A percentile compares a stretch with the other conserved stretches of the same genome.
phyloP scores from a whole-genome alignment of 1,139 yeast genomes.

The Nakaseomyces sp. region DNA sequence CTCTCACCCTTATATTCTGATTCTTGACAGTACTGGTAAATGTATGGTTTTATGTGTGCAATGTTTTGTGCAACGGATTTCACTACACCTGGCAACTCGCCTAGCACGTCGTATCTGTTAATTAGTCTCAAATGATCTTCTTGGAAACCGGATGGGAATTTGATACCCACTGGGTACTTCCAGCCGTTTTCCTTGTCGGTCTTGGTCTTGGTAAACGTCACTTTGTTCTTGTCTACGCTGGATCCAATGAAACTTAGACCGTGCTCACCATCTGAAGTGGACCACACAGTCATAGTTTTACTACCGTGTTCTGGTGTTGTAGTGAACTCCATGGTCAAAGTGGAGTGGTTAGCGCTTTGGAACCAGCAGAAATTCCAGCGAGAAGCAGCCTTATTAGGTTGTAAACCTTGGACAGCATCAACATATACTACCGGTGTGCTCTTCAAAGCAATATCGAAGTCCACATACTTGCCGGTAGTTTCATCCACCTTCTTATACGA shows the following conservation, averaged over 20 bases:
- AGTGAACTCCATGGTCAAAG: slow-evolving; percentile 78
- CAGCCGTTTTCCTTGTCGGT: slow-evolving; percentile 61
- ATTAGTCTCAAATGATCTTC: slow-evolving; percentile 48
- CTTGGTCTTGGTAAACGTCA: slow-evolving; percentile 46
- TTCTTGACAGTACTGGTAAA: slow-evolving; percentile 70
- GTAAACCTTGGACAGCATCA: slow-evolving; percentile 88
- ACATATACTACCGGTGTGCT: slow-evolving; percentile 59
- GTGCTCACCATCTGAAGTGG: slow-evolving; percentile 49
- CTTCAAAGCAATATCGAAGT: slow-evolving; percentile 31
- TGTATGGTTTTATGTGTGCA: slow-evolving; percentile 78
- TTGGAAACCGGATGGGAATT: slow-evolving; percentile 38
- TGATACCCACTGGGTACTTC: slow-evolving; percentile 62
- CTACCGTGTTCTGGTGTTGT: slow-evolving; percentile 71
- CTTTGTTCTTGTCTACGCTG: slow-evolving; percentile 40
- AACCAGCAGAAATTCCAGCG: slow-evolving; percentile 81
- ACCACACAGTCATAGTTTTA: slow-evolving; percentile 62
- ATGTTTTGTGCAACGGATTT: slow-evolving; percentile 73
- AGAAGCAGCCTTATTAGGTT: slow-evolving; percentile 88
- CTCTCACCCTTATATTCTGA: slow-evolving; percentile 18
- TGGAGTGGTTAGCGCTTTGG: slow-evolving; percentile 57
- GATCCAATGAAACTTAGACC: slow-evolving; percentile 43
- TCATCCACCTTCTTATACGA: slow-evolving; percentile 17
- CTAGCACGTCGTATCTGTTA: slow-evolving; percentile 84
- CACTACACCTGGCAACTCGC: slow-evolving; percentile 77
- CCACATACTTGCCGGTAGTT: slow-evolving; percentile 23